Evolutionary conservation across 441 rosid genomes (phyloP).

Genomic region (Jatropha podagrica): DNA sequence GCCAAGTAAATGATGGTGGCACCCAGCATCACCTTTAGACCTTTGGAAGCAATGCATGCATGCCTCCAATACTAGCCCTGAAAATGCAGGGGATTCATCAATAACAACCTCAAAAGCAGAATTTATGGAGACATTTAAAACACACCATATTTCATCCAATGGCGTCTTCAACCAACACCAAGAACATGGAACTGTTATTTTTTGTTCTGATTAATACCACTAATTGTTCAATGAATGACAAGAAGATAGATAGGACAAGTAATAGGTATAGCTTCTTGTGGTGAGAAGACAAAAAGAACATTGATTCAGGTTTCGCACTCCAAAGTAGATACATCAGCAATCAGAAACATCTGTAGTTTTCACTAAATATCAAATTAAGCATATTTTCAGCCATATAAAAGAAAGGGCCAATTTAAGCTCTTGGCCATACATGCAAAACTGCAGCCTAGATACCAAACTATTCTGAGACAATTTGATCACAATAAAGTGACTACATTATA

Average conservation of each 20-base stretch:
- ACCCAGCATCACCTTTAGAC: constrained; percentile 49
- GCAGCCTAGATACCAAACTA: background rate
- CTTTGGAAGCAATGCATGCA: constrained; percentile 54
- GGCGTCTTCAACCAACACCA: background rate
- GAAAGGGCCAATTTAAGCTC: background rate
- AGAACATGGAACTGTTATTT: background rate
- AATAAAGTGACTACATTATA: too few species aligned
- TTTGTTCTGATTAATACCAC: background rate
- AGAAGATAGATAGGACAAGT: background rate
- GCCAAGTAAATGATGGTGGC: constrained; percentile 21
- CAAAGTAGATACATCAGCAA: background rate
- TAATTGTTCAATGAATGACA: background rate
- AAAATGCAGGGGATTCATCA: constrained; percentile 47
- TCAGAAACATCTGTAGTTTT: background rate
- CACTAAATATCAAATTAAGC: background rate
- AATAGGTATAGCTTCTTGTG: background rate
- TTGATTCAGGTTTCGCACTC: constrained; percentile 4
- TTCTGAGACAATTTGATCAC: background rate
- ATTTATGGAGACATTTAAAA: constrained; percentile 10
- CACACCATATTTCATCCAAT: constrained; percentile 12
- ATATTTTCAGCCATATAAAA: background rate
- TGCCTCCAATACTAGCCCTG: constrained; percentile 55
- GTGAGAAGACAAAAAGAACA: background rate
- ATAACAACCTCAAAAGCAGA: constrained; percentile 31
- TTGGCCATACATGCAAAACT: background rate